Evolutionary conservation across 768 basidiomycete genomes (phyloP).

Genomic region (Leccinum arenicola): DNA sequence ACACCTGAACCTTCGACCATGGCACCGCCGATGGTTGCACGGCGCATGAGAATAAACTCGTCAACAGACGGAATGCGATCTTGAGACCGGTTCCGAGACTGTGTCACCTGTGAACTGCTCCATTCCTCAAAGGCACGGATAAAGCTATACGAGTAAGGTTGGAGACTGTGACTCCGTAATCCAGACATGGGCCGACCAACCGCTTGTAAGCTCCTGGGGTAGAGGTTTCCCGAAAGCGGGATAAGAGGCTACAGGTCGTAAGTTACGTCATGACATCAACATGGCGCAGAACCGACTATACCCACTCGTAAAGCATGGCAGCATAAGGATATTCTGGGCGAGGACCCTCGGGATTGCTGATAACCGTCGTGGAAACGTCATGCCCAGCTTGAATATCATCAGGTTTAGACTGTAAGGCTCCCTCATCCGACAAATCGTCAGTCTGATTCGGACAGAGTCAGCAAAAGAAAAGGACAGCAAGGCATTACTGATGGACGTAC

Average conservation of each 20-base stretch:
- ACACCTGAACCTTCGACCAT: constrained; percentile 36
- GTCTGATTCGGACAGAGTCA: constrained; percentile 24
- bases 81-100: constrained; percentile 34
- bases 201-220: constrained; percentile 35
- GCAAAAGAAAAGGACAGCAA: not conserved
- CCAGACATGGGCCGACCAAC: constrained; percentile 11
- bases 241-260: constrained; percentile 25
- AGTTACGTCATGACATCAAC: constrained; percentile 14
- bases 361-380: constrained; percentile 29
- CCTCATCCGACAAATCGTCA: constrained; percentile 38
- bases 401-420: constrained; percentile 33
- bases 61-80: constrained; percentile 37
- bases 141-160: constrained; percentile 24
- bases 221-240: constrained; percentile 36
- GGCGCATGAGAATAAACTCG: constrained; percentile 37
- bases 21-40: constrained; percentile 36
- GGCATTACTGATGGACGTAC: constrained; percentile 19
- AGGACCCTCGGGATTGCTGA: constrained; percentile 26
- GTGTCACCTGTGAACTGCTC: constrained; percentile 36
- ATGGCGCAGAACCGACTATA: constrained; percentile 1
- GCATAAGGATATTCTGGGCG: constrained; percentile 36
- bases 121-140: constrained; percentile 34
- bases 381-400: constrained; percentile 35
- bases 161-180: not conserved
- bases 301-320: constrained; percentile 39